Conservation (phyloP, 768 basidiomycete species). For the Suillus occidentalis region DNA sequence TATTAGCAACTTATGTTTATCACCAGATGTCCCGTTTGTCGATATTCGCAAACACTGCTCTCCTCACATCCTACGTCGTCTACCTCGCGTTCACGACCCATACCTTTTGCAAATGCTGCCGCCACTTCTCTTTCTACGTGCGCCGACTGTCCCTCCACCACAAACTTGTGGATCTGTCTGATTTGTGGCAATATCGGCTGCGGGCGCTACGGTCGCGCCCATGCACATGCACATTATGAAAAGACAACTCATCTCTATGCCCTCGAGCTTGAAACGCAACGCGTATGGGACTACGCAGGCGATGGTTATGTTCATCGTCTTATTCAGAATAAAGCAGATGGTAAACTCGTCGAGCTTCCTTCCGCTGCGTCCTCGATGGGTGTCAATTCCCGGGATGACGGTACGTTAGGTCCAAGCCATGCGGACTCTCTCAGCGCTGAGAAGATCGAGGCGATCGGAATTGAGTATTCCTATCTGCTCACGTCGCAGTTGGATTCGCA, state of each 20-base stretch:
- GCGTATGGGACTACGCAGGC: slow-evolving; percentile 98
- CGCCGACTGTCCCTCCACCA: slow-evolving; percentile 69
- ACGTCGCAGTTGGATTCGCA: slow-evolving; percentile 93
- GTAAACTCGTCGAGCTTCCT: slow-evolving; percentile 92
- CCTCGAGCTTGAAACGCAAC: slow-evolving; percentile 92
- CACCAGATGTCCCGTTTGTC: slow-evolving; percentile 86
- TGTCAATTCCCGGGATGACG: slow-evolving; percentile 44
- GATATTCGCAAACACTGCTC: slow-evolving; percentile 85
- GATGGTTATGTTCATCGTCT: slow-evolving; percentile 97
- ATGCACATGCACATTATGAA: slow-evolving; percentile 91
- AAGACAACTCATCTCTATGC: slow-evolving; percentile 91
- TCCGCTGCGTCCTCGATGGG: slow-evolving; percentile 75
- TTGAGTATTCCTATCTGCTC: slow-evolving; percentile 93
- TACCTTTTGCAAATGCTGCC: slow-evolving; percentile 61
- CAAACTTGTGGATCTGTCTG: slow-evolving; percentile 96
- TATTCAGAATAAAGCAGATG: slow-evolving; percentile 94
- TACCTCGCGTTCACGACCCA: slow-evolving; percentile 39
- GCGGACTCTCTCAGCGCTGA: slow-evolving; percentile 87
- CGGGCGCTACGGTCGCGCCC: slow-evolving; percentile 91
- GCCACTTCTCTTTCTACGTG: slow-evolving; percentile 58
- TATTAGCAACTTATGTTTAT: neutral
- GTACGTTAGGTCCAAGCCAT: slow-evolving; percentile 73
- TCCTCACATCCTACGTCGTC: slow-evolving; percentile 71
- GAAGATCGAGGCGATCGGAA: slow-evolving; percentile 96
- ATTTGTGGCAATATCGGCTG: slow-evolving; percentile 97